Evolutionary conservation across 495 filamentous ascomycete species (phyloP).

Genomic region (Bathelium albidoporum): DNA sequence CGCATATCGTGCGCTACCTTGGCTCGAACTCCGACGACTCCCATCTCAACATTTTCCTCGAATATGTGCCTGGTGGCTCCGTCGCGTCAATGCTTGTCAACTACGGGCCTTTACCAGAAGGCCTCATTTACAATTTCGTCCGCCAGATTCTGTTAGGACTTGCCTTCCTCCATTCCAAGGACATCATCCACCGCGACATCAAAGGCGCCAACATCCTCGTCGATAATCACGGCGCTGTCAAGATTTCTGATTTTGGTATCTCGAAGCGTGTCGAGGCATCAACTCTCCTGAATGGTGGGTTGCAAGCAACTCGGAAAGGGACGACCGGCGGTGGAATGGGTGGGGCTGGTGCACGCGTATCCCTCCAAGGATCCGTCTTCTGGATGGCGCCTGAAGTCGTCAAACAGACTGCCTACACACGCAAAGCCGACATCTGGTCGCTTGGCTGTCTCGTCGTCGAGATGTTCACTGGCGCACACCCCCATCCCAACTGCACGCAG

Average conservation of each 20-base stretch:
- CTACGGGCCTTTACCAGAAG: slow-evolving; percentile 89
- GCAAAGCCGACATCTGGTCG: slow-evolving; percentile 99
- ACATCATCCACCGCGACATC: slow-evolving; percentile 98
- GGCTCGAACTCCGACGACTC: slow-evolving; percentile 84
- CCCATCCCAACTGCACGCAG: slow-evolving; percentile 94
- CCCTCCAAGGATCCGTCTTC: slow-evolving; percentile 93
- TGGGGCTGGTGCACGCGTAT: slow-evolving; percentile 72
- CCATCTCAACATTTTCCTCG: slow-evolving; percentile 98
- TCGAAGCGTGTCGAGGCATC: slow-evolving; percentile 92
- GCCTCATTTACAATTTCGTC: slow-evolving; percentile 91
- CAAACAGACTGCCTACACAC: slow-evolving; percentile 91
- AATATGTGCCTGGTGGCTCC: slow-evolving; percentile 95
- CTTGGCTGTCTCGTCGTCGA: slow-evolving; percentile 94
- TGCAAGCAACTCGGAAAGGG: neutral
- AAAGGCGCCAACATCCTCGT: slow-evolving; percentile 98
- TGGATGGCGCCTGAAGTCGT: slow-evolving; percentile 99
- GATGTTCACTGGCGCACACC: slow-evolving; percentile 96
- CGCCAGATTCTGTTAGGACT: slow-evolving; percentile 90
- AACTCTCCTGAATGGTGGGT: slow-evolving; percentile 37
- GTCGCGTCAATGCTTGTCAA: slow-evolving; percentile 97
- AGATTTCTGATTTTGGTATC: slow-evolving; percentile 99
- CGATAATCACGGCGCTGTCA: slow-evolving; percentile 97
- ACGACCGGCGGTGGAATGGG: slow-evolving; percentile 10
- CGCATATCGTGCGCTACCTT: slow-evolving; percentile 97
- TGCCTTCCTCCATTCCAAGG: slow-evolving; percentile 87